phyloP scores from a whole-genome alignment of 1,139 yeast genomes.

The Yamadazyma blattariae region DNA sequence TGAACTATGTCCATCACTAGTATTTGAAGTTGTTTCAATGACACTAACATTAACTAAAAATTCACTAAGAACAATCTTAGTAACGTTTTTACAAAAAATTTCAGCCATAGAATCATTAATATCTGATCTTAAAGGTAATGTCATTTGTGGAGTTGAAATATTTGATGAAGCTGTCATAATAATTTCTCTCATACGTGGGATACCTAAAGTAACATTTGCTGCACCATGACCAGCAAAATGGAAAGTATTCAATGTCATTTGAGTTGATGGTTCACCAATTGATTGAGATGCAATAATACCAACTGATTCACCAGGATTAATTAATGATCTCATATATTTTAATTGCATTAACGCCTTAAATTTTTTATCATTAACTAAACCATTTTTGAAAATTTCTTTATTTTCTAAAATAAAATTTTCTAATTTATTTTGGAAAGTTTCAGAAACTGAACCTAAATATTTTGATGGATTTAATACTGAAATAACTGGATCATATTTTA shows the following conservation, averaged over 20 bases:
- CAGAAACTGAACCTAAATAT: slow-evolving; percentile 91
- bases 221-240: slow-evolving; percentile 99
- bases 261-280: slow-evolving; percentile 99
- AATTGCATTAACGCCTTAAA: slow-evolving; percentile 97
- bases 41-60: slow-evolving; percentile 83
- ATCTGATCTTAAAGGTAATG: slow-evolving; percentile 76
- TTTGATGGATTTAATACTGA: slow-evolving; percentile 85
- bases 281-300: slow-evolving; percentile 99
- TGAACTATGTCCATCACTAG: slow-evolving; percentile 48
- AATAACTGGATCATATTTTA: slow-evolving; percentile 85
- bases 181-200: slow-evolving; percentile 99
- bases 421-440: slow-evolving; percentile 77
- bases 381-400: slow-evolving; percentile 50
- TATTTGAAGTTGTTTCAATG: slow-evolving; percentile 77
- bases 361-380: slow-evolving; percentile 73
- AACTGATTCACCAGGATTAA: slow-evolving; percentile 96
- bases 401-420: slow-evolving; percentile 65
- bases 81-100: slow-evolving; percentile 87
- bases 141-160: slow-evolving; percentile 98
- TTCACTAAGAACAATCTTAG: slow-evolving; percentile 82
- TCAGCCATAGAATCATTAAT: slow-evolving; percentile 87
- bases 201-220: slow-evolving; percentile 98
- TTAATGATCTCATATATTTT: slow-evolving; percentile 94
- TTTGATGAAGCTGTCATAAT: slow-evolving; percentile 97
- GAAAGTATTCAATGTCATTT: slow-evolving; percentile 99